Evolutionary conservation across 1,284 basidiomycete species (phyloP).

Genomic region (Irpex rosettiformis): DNA sequence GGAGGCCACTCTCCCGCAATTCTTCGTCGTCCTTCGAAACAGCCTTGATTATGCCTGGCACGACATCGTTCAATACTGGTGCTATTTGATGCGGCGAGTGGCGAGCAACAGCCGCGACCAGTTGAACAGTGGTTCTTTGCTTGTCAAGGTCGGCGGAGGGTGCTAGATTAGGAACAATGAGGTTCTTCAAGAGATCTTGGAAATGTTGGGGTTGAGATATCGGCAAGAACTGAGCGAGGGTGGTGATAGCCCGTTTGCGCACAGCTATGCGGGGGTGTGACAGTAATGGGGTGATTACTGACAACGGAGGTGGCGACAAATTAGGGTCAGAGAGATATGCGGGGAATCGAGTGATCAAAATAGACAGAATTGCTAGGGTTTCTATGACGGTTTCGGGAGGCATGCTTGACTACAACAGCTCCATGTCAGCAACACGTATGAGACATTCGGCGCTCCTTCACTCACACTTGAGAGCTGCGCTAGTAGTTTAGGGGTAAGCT

Average conservation of each 20-base stretch:
- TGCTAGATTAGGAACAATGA: constrained; percentile 61
- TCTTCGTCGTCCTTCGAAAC: constrained; percentile 76
- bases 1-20: constrained; percentile 71
- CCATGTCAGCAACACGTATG: not conserved
- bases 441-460: constrained; percentile 4
- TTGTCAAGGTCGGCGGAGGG: constrained; percentile 53
- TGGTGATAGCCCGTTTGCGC: constrained; percentile 86
- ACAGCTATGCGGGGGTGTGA: constrained; percentile 78
- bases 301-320: constrained; percentile 58
- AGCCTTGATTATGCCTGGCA: constrained; percentile 68
- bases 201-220: constrained; percentile 59
- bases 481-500: constrained; percentile 83
- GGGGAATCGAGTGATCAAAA: constrained; percentile 87
- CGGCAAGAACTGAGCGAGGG: constrained; percentile 79
- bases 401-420: constrained; percentile 48
- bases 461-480: constrained; percentile 74
- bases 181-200: constrained; percentile 47
- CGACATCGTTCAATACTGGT: constrained; percentile 52
- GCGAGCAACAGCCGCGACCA: constrained; percentile 77
- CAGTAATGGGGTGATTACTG: constrained; percentile 74
- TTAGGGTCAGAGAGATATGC: constrained; percentile 57
- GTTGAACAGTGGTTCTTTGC: constrained; percentile 75
- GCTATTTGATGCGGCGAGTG: constrained; percentile 67
- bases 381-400: constrained; percentile 87
- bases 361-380: constrained; percentile 87